Conservation (phyloP, 2,329 filamentous ascomycete genomes). For the Fusarium tjaetaba region DNA sequence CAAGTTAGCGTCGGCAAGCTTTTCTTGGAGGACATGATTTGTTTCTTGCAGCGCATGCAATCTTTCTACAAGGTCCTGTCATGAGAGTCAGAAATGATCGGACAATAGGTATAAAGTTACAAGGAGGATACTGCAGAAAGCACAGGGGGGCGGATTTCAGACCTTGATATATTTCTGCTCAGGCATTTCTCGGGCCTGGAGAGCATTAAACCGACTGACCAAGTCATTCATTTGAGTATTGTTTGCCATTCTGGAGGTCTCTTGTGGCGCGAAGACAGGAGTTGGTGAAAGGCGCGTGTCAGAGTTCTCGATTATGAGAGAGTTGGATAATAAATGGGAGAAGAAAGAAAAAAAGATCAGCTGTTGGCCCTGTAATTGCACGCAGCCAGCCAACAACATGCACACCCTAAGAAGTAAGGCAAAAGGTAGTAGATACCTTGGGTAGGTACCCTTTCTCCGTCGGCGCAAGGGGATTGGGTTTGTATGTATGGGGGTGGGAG, state of each 20-base stretch:
- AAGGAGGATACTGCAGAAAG: not conserved
- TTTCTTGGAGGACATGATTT: not conserved
- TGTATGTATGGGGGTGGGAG: constrained; percentile 4
- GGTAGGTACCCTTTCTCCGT: constrained; percentile 1
- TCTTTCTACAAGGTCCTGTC: not conserved
- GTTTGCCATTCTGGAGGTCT: not conserved
- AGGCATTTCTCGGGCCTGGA: not conserved
- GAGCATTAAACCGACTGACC: not conserved
- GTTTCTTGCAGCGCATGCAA: not conserved
- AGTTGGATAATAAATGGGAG: not conserved
- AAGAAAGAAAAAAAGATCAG: constrained; percentile 6
- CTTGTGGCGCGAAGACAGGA: not conserved
- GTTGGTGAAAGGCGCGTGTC: constrained; percentile 25
- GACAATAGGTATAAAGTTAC: not conserved
- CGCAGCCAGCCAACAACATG: constrained; percentile 24
- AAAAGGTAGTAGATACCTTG: not conserved
- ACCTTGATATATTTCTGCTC: not conserved
- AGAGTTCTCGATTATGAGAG: constrained; percentile 6
- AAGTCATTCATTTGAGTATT: not conserved
- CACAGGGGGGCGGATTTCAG: not conserved
- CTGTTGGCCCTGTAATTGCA: constrained; percentile 27
- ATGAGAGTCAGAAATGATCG: not conserved
- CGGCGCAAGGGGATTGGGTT: constrained; percentile 29
- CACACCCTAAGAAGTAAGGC: constrained; percentile 13
- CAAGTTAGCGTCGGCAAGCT: not conserved